Conservation (phyloP, 345 rosid species). For the Arabis hirsuta region DNA sequence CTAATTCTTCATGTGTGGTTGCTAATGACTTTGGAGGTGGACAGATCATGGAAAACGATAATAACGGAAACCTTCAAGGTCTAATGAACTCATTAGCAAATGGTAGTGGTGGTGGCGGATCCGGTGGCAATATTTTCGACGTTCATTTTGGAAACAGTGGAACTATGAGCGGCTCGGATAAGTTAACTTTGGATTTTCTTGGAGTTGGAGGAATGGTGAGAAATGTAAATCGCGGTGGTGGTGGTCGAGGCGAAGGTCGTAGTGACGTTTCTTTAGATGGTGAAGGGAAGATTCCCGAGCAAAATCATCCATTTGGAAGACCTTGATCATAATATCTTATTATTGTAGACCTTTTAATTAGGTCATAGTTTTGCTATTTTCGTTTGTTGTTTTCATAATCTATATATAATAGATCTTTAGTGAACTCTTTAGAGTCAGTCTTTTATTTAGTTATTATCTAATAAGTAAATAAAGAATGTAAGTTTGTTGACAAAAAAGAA, state of each 20-base stretch:
- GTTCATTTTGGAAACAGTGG: constrained; percentile 37
- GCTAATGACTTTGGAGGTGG: constrained; percentile 44
- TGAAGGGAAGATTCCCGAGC: constrained; percentile 37
- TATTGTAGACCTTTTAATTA: constrained; percentile 15
- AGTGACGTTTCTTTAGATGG: constrained; percentile 35
- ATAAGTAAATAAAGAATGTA: constrained; percentile 4
- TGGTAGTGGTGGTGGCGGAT: constrained; percentile 24
- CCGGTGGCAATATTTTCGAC: constrained; percentile 45
- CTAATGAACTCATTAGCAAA: constrained; percentile 60
- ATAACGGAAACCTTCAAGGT: constrained; percentile 62
- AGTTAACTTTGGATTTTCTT: constrained; percentile 76
- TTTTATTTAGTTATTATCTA: constrained; percentile 8
- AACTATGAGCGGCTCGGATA: constrained; percentile 60
- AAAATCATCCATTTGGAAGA: constrained; percentile 42
- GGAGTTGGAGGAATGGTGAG: constrained; percentile 78
- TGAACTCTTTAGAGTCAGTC: constrained; percentile 15
- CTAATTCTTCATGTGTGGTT: constrained; percentile 37
- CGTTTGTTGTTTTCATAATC: constrained; percentile 8
- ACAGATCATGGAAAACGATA: constrained; percentile 42
- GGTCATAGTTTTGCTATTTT: constrained; percentile 27
- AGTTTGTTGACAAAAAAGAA: too few relatives aligned
- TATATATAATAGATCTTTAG: constrained; percentile 7
- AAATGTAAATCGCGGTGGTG: constrained; percentile 45
- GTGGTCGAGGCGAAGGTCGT: constrained; percentile 34
- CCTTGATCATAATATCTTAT: constrained; percentile 24